Evolutionary conservation across 345 rosid genomes (phyloP).

Genomic region (Corchorus capsularis): DNA sequence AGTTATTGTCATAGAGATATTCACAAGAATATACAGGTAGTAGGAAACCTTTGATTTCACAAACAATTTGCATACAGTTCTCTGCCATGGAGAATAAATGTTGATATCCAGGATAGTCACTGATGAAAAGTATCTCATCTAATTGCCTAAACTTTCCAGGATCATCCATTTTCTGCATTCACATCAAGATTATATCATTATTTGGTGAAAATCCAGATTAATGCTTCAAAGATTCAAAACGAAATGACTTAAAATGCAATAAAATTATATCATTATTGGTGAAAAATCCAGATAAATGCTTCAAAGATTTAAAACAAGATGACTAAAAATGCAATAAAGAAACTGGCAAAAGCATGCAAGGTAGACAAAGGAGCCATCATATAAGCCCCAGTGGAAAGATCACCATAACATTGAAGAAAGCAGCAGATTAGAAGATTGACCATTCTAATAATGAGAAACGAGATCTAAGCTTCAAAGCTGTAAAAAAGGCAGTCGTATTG

Average conservation of each 20-base stretch:
- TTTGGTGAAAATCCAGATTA: neutral
- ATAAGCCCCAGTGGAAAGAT: neutral
- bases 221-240: neutral
- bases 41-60: slow-evolving; percentile 74
- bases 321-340: neutral
- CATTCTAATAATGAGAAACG: neutral
- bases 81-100: slow-evolving; percentile 59
- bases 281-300: neutral
- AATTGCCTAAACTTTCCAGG: slow-evolving; percentile 84
- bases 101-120: slow-evolving; percentile 73
- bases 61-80: slow-evolving; percentile 74
- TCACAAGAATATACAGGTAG: slow-evolving; percentile 19
- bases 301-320: neutral
- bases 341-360: neutral
- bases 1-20: neutral
- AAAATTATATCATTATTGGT: neutral
- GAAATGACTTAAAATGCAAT: too few species aligned
- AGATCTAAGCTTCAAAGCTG: neutral
- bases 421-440: neutral
- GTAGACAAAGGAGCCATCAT: neutral
- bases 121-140: slow-evolving; percentile 74
- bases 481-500: neutral
- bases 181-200: neutral
- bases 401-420: neutral
- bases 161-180: slow-evolving; percentile 73